Percentiles rank a stretch among this genome's conserved stretches.
Conservation (phyloP, 768 basidiomycete species). For the Auricularia sp. region DNA sequence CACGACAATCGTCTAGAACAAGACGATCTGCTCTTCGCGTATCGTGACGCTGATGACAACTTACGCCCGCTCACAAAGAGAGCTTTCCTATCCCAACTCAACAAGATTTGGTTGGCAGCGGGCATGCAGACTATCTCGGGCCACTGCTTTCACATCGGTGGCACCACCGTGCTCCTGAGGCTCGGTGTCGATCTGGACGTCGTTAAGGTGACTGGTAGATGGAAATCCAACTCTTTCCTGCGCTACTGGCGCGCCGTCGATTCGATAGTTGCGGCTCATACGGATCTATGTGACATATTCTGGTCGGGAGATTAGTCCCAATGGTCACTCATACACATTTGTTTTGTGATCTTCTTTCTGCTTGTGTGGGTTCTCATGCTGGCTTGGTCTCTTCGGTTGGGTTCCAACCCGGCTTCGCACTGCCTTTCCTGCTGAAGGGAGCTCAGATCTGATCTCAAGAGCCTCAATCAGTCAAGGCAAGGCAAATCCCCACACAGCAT, state of each 20-base stretch:
- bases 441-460: no score
- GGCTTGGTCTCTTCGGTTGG: no score
- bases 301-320: not conserved
- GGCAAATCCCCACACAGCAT: no score
- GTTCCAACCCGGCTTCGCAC: no score
- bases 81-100: slow-evolving; percentile 20
- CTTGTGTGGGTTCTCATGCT: no score
- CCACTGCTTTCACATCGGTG: slow-evolving; percentile 35
- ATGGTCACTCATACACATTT: no score
- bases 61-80: slow-evolving; percentile 21
- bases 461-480: no score
- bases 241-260: slow-evolving; percentile 19
- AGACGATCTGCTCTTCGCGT: slow-evolving; percentile 27
- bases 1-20: slow-evolving; percentile 17
- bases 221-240: slow-evolving; percentile 27
- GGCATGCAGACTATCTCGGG: slow-evolving; percentile 27
- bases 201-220: slow-evolving; percentile 24
- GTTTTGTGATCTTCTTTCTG: no score
- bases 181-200: slow-evolving; percentile 25
- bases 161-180: slow-evolving; percentile 26
- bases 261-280: not conserved
- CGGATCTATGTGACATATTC: not conserved
- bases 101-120: slow-evolving; percentile 15
- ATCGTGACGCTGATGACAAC: slow-evolving; percentile 24
- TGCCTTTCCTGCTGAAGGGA: no score